These are phyloP conservation scores for Jacaranda copaia DNA, from an alignment of 257 asterid genomes.

Conservation along the genomic window DNA sequence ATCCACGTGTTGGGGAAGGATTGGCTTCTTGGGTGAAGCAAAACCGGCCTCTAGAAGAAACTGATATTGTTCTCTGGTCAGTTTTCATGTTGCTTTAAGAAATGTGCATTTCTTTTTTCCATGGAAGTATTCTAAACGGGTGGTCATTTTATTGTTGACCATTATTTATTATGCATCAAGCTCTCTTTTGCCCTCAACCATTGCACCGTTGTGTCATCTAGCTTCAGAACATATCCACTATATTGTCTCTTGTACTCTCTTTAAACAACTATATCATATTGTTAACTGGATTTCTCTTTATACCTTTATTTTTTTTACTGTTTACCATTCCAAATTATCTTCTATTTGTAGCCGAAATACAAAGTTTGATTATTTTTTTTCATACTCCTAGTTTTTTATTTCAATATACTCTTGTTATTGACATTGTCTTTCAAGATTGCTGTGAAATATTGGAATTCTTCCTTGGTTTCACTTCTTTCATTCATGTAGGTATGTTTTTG, in stretches of 20 bases:
- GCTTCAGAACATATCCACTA: background rate
- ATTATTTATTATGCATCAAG: background rate
- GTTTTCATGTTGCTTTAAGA: conserved; percentile 34
- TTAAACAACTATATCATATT: background rate
- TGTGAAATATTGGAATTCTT: conserved; percentile 16
- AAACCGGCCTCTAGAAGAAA: conserved; percentile 86
- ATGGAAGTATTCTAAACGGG: background rate
- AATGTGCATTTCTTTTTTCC: background rate
- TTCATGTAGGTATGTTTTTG: conserved; percentile 81
- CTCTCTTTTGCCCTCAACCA: background rate
- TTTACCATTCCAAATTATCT: background rate
- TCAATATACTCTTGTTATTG: conserved; percentile 15
- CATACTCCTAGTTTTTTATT: background rate
- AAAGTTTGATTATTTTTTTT: background rate
- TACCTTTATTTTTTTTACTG: background rate
- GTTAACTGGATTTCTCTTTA: background rate
- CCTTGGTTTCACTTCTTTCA: conserved; percentile 19
- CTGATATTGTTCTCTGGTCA: conserved; percentile 90
- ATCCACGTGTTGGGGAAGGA: conserved; percentile 97
- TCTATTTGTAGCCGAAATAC: background rate
- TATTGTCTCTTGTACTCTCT: background rate
- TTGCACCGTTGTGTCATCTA: background rate
- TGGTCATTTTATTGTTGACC: background rate
- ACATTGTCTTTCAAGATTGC: background rate
- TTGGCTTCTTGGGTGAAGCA: conserved; percentile 92